Conservation (phyloP, 1,284 basidiomycete species). For the Trichosporon sp. region DNA sequence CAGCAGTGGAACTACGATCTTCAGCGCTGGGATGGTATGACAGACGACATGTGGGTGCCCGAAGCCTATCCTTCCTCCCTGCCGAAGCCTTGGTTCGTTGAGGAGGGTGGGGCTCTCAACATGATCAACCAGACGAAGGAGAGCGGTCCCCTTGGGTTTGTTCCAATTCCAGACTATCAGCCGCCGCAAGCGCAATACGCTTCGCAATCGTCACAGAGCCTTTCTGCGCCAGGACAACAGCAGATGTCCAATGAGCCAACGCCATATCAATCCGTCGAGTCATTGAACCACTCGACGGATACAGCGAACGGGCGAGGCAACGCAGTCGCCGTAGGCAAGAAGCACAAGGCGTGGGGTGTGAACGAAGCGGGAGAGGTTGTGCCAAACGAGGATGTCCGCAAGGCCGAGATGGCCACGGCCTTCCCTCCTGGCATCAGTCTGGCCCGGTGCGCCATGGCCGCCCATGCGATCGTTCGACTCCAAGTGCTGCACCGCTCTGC, state of each 20-base stretch:
- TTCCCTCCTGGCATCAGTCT: conserved; percentile 49
- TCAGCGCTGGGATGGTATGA: conserved; percentile 18
- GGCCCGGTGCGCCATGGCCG: conserved; percentile 45
- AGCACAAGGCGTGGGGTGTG: conserved; percentile 47
- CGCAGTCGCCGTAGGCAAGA: conserved; percentile 1
- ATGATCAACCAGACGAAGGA: not conserved
- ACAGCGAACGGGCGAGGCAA: not conserved
- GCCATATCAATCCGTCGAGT: not conserved
- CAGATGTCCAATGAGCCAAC: not conserved
- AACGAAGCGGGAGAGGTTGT: conserved; percentile 31
- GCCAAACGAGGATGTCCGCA: conserved; percentile 9
- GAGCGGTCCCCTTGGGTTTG: not conserved
- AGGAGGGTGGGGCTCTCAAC: conserved; percentile 20
- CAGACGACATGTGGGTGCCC: conserved; percentile 40
- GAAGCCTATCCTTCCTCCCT: conserved; percentile 38
- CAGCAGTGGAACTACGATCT: conserved; percentile 10
- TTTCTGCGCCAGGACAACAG: not conserved
- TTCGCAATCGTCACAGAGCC: not conserved
- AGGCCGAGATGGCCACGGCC: conserved; percentile 11
- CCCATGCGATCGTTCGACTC: conserved; percentile 46
- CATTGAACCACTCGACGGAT: not conserved
- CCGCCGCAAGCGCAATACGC: not conserved
- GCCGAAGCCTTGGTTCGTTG: conserved; percentile 43
- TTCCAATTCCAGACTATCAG: not conserved
- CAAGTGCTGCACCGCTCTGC: conserved; percentile 47